Base-by-base conservation (phyloP, 371 early-diverging fungal genomes). In the Mortierella sp. region DNA sequence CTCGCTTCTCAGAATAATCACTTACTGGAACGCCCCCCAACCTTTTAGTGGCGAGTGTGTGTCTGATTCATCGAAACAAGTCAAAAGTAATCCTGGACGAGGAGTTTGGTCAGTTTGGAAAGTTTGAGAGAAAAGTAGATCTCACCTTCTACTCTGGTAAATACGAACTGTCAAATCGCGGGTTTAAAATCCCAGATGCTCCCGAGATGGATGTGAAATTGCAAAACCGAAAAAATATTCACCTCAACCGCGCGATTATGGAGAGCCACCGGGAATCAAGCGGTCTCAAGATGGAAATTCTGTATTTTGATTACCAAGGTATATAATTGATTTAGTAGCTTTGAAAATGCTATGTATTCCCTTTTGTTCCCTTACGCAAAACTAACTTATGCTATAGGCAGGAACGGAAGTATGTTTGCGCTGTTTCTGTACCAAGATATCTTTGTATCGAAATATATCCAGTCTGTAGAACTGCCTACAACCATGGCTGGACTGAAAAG, bases 41-140 rank as follows among this genome's bases (percentile, higher is more conserved):
- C n/a, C n/a, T n/a, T 26, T 59, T 59, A 68, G 68, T 9, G 60
- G 68, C 0, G 68, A 67, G 32, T 67, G 68, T 23, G 68, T 67
- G 7, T 57, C 68, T 26, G 60, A 67, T n/a, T 67, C 68, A 3
- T 43, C 68, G 2, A 67, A 67, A 47, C 32, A 42, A 42, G 19
- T 67, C 61, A 68, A 68, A 61, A 49, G 60, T 23, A n/a, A 9
- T 55, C 51, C 51, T 68, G 49, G 68, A 68, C 23, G 55, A 60
- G 10, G 68, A 68, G 34, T 61, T 59, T 59, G 61, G 55, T 51
- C 61, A 54, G 29, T 58, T 61, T 68, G 56, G 61, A 22, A 68
- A 31, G 31, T 68, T 68, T 61, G 68, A 61, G 6, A 59, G 55
- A 13, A 68, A 68, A 51, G 42, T 68, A 29, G 68, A 68, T 58